A percentile compares a stretch with the other conserved stretches of the same genome.
Conservation (phyloP, 371 early-diverging fungal species). For the Mucor piriformis region DNA sequence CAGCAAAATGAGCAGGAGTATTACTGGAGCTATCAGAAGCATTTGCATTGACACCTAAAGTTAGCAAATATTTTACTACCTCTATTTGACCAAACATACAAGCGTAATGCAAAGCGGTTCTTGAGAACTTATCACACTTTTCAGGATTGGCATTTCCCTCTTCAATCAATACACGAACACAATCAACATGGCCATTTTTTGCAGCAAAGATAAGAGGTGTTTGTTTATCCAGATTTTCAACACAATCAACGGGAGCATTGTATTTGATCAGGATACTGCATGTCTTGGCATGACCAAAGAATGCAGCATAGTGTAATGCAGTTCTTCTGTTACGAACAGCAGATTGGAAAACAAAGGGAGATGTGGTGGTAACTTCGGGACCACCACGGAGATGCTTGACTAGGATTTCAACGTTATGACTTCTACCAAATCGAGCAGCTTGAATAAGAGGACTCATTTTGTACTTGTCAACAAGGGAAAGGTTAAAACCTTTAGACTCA, state of each 20-base stretch:
- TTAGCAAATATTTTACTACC: slow-evolving; percentile 41
- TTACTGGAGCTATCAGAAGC: slow-evolving; percentile 56
- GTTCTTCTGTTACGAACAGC: slow-evolving; percentile 47
- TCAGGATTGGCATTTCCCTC: slow-evolving; percentile 52
- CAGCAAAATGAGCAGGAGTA: slow-evolving; percentile 58
- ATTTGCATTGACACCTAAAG: slow-evolving; percentile 51
- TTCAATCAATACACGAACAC: slow-evolving; percentile 49
- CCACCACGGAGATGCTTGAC: slow-evolving; percentile 10
- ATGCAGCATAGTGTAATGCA: slow-evolving; percentile 62
- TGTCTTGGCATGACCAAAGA: slow-evolving; percentile 52
- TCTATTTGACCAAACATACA: slow-evolving; percentile 53
- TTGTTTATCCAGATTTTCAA: slow-evolving; percentile 45
- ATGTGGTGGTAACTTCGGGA: neutral
- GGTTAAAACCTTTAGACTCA: slow-evolving; percentile 37
- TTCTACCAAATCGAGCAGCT: slow-evolving; percentile 59
- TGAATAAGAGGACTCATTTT: slow-evolving; percentile 57
- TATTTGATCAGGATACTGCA: slow-evolving; percentile 46
- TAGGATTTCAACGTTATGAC: slow-evolving; percentile 28
- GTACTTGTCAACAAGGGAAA: slow-evolving; percentile 39
- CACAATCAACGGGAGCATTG: slow-evolving; percentile 47
- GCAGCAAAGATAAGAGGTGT: slow-evolving; percentile 57
- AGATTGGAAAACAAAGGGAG: slow-evolving; percentile 34
- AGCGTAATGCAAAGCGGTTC: slow-evolving; percentile 57
- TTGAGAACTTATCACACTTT: slow-evolving; percentile 46
- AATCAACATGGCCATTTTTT: slow-evolving; percentile 50